Evolutionary conservation across 805 yeast species (phyloP), one percentile per base, ranked within the genome.

Genomic region (Nakazawaea sp.): DNA sequence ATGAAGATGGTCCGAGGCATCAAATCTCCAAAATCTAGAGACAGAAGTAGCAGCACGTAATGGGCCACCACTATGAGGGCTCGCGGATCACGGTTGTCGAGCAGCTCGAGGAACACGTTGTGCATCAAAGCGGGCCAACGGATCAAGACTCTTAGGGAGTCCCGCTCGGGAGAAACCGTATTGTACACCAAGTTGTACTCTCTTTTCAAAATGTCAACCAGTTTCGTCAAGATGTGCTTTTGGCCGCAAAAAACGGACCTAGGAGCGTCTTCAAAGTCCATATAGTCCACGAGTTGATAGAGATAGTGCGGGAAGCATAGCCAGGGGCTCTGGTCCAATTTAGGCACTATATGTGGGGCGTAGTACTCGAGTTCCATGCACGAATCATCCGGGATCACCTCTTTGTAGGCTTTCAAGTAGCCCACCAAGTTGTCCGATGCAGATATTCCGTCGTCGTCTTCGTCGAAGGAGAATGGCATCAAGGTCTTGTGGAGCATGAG

Each of bases 11-110:
- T 11, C 6, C 9, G 9, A n/a, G 32, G 33, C 8, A 28, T 5
- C 13, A 35, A 19, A 2, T 20, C n/a, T 9, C 29, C 27, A 23
- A 35, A 35, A 17, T 35, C 33, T 10, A 35, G 20, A 5, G 38
- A 35, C 28, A 29, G 33, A 4, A 35, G 15, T 19, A 35, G 20
- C 38, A 35, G 27, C 10, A 35, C 17, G 29, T 15, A 35, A 35
- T 35, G 38, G 6, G 38, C 38, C 10, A 19, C 12, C 2, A 35
- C 16, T 17, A 35, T 28, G 16, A 35, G n/a, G 12, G 23, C n/a
- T 8, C 38, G 10, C 4, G n/a, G 38, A 17, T 35, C 27, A n/a
- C 29, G 18, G 11, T 7, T 10, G 6, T 13, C 20, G 11, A 35
- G 10, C 9, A 21, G 20, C 6, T 15, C 16, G 15, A 15, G 10